Base-by-base conservation (phyloP, 176 grass and related monocot species). In the Bromus sterilis region DNA sequence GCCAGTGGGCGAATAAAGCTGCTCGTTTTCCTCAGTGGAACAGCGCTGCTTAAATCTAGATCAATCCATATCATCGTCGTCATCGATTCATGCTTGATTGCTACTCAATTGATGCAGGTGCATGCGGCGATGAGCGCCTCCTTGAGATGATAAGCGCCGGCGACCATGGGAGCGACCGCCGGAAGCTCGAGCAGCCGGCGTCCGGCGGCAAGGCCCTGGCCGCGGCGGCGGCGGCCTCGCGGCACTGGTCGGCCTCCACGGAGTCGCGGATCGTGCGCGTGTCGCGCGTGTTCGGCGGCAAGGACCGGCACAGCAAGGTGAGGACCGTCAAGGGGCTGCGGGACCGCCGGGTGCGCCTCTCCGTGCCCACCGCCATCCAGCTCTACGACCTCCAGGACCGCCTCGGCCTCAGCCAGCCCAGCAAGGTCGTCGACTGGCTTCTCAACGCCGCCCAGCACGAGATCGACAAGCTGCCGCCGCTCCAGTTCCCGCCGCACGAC, bases 371-470 rank as follows among this genome's bases (percentile, higher is more conserved):
- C 39, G 96, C 96, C 15, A 95, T 98, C 77, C 96, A 98, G 83
- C 86, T 98, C 71, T 98, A 98, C 79, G 96, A 98, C 85, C 96
- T 98, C 23, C 96, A 98, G 86, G 96, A 98, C 24, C 86, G 86
- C 78, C 87, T 98, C 32, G 93, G 95, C 11, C 82, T 98, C 4
- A 95, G 84, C 87, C 95, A 98, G 86, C 95, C 95, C 8, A 98
- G 95, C 88, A 98, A 98, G 63, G 95, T 88, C n/a, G 95, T 98
- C 25, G 95, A 98, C 83, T 98, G 95, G 95, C 89, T 98, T 9
- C 44, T 98, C 20, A 87, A 89, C 73, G 91, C 88, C 10, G 93
- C 96, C 25, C 92, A 91, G 87, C 84, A 86, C 37, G 96, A 98
- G 91, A 95, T 98, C 84, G 90, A 98, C 86, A 98, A 95, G 80